Evolutionary conservation across 768 basidiomycete species (phyloP), one percentile per base, ranked within the genome.

Genomic region (Tricholoma saponaceum): DNA sequence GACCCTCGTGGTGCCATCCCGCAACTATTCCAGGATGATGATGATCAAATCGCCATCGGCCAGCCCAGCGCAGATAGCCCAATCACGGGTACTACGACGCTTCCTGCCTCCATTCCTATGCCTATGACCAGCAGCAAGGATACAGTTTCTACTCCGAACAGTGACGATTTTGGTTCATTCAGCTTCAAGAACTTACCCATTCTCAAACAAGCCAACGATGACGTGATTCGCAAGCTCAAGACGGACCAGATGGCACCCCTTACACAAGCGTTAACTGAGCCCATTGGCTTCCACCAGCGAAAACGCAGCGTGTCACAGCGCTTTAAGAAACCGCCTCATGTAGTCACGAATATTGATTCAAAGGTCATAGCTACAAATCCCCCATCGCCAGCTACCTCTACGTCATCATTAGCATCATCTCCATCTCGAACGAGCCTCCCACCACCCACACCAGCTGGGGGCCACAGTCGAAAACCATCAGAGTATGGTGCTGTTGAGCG

Each of bases 181-280:
- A 94, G 89, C 73, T 99, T 95, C 83, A 98, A 98, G 80, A 99
- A 99, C 68, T 72, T 98, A 41, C 93, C 93, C 0, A 84, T 97
- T 6, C 76, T 98, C 71, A 99, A 98, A 75, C 95, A 98, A 72
- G 95, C 93, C 16, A 99, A 99, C 70, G 97, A 99, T 72, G 95
- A 98, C 68, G 87, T 98, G 63, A 97, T 99, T 64, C 86, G 92
- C 59, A 97, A 98, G 73, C 79, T 98, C 67, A 89, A 92, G 73
- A 91, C 90, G 2, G 96, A 98, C 62, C 92, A 93, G 66, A 83
- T 95, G 74, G 75, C 82, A 0, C 91, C 92, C 12, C 79, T 95
- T 41, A 74, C 83, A 0, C 90, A 93, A 61, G 78, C 90, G 5
- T 75, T 92, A 58, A 79, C 86, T 4, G 86, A 94, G 64, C 81